Evolutionary conservation across 441 rosid genomes (phyloP).

Genomic region (Erodium trifolium): DNA sequence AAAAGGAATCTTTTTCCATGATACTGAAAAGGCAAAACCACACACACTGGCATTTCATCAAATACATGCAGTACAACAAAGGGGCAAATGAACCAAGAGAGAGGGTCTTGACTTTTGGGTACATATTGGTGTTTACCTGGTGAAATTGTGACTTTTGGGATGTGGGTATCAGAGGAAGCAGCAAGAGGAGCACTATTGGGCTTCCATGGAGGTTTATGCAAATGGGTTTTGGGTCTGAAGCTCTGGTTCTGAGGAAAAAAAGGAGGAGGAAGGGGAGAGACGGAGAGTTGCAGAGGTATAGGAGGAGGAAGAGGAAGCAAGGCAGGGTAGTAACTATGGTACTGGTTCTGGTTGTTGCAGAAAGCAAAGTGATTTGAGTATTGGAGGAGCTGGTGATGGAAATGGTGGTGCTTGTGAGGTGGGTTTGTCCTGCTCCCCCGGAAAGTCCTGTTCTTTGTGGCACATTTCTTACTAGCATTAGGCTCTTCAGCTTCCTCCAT

Average conservation of each 20-base stretch:
- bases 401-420: constrained; percentile 33
- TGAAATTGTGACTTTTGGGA: constrained; percentile 22
- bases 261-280: constrained; percentile 26
- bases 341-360: constrained; percentile 16
- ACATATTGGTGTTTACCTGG: constrained; percentile 34
- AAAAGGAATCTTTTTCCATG: constrained; percentile 11
- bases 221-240: constrained; percentile 45
- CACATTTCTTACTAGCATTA: constrained; percentile 42
- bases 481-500: constrained; percentile 69
- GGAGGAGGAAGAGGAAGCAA: constrained; percentile 53
- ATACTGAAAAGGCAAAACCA: constrained; percentile 21
- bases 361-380: constrained; percentile 14
- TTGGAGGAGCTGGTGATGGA: constrained; percentile 24
- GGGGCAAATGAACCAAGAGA: neutral
- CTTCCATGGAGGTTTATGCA: constrained; percentile 40
- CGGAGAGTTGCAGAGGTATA: no score
- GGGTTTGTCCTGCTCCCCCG: constrained; percentile 22
- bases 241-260: constrained; percentile 38
- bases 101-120: constrained; percentile 4
- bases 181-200: constrained; percentile 26
- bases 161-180: no score
- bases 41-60: constrained; percentile 13
- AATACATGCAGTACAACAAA: constrained; percentile 18
- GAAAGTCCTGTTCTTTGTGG: constrained; percentile 30
- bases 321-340: constrained; percentile 45